Evolutionary conservation across 306 rosid species (phyloP), one percentile per base, ranked within the genome.

Genomic region (Citrullus amarus): DNA sequence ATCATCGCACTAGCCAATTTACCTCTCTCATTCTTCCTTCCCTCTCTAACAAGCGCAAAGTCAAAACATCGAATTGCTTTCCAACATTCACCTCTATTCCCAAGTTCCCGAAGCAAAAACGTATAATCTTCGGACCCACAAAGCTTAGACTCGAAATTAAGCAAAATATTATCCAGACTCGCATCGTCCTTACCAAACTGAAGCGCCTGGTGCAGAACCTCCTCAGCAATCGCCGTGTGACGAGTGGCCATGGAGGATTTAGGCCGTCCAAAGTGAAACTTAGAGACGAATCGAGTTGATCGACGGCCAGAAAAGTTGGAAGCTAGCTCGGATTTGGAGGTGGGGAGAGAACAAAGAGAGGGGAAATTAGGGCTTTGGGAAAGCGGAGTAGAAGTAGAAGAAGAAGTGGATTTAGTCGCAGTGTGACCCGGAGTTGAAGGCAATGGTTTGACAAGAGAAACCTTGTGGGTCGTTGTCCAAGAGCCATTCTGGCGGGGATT

Each of bases 1-100:
- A 95, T 95, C 91, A 91, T 92, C 4, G 96, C 82, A 73, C 96
- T 90, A 2, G 96, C 91, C 48, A 95, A 56, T 81, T 90, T 92
- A 55, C 98, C 98, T 46, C 80, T 91, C 22, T 85, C 89, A 76
- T 83, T 83, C 79, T 74, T 86, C 78, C 85, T 88, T 43, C 81
- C 78, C 81, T 85, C 91, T 80, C 86, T 87, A 75, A 77, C 80
- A 51, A 92, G 82, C 4, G 94, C 90, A 67, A 95, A 95, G 61
- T 92, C 93, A 80, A 86, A 92, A 50, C 92, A 89, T 83, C 59
- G 74, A 78, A 79, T 71, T 0, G 89, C 93, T 66, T 86, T 86
- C 91, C 85, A 78, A 69, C 81, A 88, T 65, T 85, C 88, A 44
- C 95, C 93, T 81, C 86, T 82, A 78, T 92, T 90, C 80, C 91